Base-by-base conservation (phyloP, 495 filamentous ascomycete genomes). In the Neurospora sp. region DNA sequence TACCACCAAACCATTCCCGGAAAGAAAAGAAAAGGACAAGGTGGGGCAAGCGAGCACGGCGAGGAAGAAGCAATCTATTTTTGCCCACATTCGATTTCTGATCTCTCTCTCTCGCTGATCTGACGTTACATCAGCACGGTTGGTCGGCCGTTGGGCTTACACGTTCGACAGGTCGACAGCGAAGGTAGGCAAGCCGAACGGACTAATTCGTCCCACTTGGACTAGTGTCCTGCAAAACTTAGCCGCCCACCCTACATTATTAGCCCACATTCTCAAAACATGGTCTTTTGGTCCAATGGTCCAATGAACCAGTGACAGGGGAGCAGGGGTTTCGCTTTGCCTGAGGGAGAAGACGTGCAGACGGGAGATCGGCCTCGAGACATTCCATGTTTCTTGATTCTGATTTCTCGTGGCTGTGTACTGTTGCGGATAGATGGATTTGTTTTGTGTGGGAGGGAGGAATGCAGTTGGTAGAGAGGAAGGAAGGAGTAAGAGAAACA, bases 201-300 rank as follows among this genome's bases (percentile, higher is more conserved):
- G 53, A 65, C 53, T 65, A 65, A 65, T 65, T 65, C 53, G 27
- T 35, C 53, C 14, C 2, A 16, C 53, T 35, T 61, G 53, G 53
- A 27, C 20, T 27, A 22, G 44, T 45, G 44, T 45, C 4, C 3
- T 53, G 45, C 39, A 18, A 44, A 44, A 44, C 14, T 61, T 65
- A 65, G 27, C 53, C 53, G 53, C 53, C 53, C 27, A 65, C 27
- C 53, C 14, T 61, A 61, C 53, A 18, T 16, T 31, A 61, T 65
- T 35, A 65, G 53, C 53, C 27, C 53, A 69, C 72, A 69, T 70
- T 39, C 71, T 74, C 71, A 74, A 74, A 73, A 65, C 53, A 31
- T 35, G 27, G 22, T 65, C 53, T 27, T 22, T 22, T 27, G 53
- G 14, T 44, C 41, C 41, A 18, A 18, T 65, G 27, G 27, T 37